phyloP scores from a whole-genome alignment of 805 yeast species.

The Wickerhamomyces xylosicus region DNA sequence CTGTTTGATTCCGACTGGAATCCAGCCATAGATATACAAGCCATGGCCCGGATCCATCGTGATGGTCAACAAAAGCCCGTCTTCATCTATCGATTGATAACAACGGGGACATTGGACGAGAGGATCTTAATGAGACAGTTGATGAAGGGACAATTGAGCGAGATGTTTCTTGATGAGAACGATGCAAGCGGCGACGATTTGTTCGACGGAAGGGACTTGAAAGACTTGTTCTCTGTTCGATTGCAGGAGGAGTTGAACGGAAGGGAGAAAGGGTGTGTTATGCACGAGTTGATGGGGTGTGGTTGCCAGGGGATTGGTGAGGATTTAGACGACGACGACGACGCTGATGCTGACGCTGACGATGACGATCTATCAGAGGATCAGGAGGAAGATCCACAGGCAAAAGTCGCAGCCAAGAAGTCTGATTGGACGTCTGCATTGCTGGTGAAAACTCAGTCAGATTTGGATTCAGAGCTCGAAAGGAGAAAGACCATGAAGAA shows the following conservation, averaged over 20 bases:
- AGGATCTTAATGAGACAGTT: constrained; percentile 88
- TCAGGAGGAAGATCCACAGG: not conserved
- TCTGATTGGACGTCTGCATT: constrained; percentile 51
- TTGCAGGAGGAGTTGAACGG: not conserved
- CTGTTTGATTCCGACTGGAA: constrained; percentile 96
- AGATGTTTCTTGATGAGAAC: constrained; percentile 46
- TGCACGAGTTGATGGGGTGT: constrained; percentile 71
- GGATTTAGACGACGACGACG: constrained; percentile 15
- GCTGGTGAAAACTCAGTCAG: constrained; percentile 21
- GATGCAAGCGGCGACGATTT: constrained; percentile 44
- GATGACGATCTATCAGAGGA: not conserved
- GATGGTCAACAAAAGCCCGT: constrained; percentile 84
- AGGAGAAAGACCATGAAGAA: constrained; percentile 37
- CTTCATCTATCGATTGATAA: constrained; percentile 69
- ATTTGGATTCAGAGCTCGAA: constrained; percentile 6
- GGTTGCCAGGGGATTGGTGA: constrained; percentile 47
- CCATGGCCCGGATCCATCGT: constrained; percentile 91
- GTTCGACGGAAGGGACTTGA: constrained; percentile 59
- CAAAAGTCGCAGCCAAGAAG: not conserved
- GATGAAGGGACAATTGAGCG: constrained; percentile 71
- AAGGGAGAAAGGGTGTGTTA: constrained; percentile 42
- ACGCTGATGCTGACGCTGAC: not conserved
- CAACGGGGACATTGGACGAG: constrained; percentile 90
- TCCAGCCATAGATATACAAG: constrained; percentile 85
- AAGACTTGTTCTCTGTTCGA: constrained; percentile 60